Conservation (phyloP, 2,329 filamentous ascomycete species). For the Venturia aucupariae region DNA sequence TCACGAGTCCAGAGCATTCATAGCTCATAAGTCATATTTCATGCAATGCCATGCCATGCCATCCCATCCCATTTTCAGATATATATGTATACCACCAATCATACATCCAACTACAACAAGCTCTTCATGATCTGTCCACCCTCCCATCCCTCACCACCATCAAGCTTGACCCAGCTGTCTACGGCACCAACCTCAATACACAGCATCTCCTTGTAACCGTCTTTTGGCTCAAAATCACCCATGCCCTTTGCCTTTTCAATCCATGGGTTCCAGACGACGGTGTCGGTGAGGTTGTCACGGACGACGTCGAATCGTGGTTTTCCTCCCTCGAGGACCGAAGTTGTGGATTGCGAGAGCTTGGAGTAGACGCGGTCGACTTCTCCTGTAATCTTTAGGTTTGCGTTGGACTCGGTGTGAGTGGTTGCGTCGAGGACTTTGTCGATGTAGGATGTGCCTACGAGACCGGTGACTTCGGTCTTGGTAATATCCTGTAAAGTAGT, state of each 20-base stretch:
- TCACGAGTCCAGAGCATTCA: background rate
- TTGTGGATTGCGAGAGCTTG: conserved; percentile 50
- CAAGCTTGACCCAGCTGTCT: conserved; percentile 70
- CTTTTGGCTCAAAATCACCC: conserved; percentile 79
- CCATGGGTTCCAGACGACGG: conserved; percentile 98
- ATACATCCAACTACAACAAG: conserved; percentile 21
- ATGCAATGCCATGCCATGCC: too few relatives aligned
- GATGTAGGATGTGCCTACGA: conserved; percentile 65
- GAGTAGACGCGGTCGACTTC: conserved; percentile 89
- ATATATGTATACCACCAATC: background rate
- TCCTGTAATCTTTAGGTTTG: conserved; percentile 57
- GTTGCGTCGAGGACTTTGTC: conserved; percentile 70
- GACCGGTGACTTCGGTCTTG: conserved; percentile 61
- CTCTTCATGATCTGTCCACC: conserved; percentile 50
- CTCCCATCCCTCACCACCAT: conserved; percentile 64
- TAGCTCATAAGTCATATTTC: background rate
- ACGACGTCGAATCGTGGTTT: conserved; percentile 61
- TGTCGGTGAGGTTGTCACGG: conserved; percentile 75
- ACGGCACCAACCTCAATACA: conserved; percentile 90
- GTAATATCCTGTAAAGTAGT: conserved; percentile 59
- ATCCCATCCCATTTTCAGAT: background rate
- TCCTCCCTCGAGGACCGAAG: conserved; percentile 54
- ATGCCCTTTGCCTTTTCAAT: conserved; percentile 72
- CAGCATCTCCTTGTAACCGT: conserved; percentile 86
- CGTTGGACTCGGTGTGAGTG: conserved; percentile 55